These are phyloP conservation scores for Orbilia blumenaviensis DNA, from an alignment of 2,329 filamentous ascomycete species.

Conservation along the genomic window DNA sequence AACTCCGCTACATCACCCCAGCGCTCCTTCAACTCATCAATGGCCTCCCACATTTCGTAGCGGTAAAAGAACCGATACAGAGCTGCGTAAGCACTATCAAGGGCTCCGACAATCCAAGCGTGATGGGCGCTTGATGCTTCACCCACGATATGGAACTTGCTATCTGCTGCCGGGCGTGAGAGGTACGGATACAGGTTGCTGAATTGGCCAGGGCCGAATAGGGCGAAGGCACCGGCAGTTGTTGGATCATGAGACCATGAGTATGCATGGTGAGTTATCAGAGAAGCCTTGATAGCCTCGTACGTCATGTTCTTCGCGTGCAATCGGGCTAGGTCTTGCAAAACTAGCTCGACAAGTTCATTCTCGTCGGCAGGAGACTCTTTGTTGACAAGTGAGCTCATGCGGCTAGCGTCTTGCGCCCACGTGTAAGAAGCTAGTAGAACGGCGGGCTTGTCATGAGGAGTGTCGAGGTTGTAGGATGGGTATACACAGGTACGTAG, in stretches of 20 bases:
- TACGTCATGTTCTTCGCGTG: slow-evolving; percentile 50
- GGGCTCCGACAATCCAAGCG: slow-evolving; percentile 61
- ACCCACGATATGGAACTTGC: slow-evolving; percentile 60
- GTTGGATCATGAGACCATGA: slow-evolving; percentile 61
- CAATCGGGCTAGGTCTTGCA: slow-evolving; percentile 58
- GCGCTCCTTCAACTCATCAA: background rate
- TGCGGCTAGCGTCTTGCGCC: slow-evolving; percentile 60
- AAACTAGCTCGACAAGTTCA: slow-evolving; percentile 57
- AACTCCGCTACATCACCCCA: slow-evolving; percentile 28
- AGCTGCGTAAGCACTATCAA: slow-evolving; percentile 59
- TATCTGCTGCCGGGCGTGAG: slow-evolving; percentile 56
- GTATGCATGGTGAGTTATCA: slow-evolving; percentile 54
- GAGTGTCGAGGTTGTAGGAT: slow-evolving; percentile 58
- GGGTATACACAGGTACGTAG: slow-evolving; percentile 61
- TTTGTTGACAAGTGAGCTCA: slow-evolving; percentile 57
- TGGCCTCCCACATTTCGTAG: slow-evolving; percentile 1
- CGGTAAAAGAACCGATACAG: background rate
- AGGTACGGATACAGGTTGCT: slow-evolving; percentile 60
- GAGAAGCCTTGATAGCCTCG: slow-evolving; percentile 6
- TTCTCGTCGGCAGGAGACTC: slow-evolving; percentile 54
- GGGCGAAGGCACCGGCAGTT: slow-evolving; percentile 61
- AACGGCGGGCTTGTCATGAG: slow-evolving; percentile 57
- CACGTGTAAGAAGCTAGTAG: slow-evolving; percentile 61
- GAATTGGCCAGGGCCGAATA: slow-evolving; percentile 63
- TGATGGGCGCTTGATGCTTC: slow-evolving; percentile 61